Base-by-base conservation (phyloP, 305 asterid species). In the Vinca major region DNA sequence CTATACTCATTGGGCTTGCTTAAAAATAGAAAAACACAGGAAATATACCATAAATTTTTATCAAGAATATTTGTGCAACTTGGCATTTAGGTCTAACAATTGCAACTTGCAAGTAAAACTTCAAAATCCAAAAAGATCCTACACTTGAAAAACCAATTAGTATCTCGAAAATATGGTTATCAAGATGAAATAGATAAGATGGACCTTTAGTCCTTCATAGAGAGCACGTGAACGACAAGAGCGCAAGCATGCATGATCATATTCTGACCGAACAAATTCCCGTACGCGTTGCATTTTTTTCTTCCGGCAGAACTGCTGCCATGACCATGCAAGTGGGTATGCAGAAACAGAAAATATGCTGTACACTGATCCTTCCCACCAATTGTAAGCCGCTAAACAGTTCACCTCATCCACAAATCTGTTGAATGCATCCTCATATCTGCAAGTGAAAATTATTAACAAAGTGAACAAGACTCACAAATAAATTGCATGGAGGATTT, bases 191-290 rank as follows among this genome's bases (percentile, higher is more conserved):
- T 75, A 70, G 87, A 96, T 93, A 70, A 41, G 45, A 41, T 4
- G 45, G 45, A 93, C 99, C 99, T 93, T 94, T 73, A 94, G 82
- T 57, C 99, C 99, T 78, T 94, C 99, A 74, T 91, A 94, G 13
- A 94, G 86, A 74, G 99, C 99, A 77, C 99, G 99, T 4, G 99
- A 94, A 70, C 99, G 95, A 73, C 99, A 94, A 77, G 99, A 94
- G 61, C 99, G 96, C 75, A 94, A 86, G 85, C 99, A 94, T 79
- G 99, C 88, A 77, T 94, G 98, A 77, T 94, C 96, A 71, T 94
- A 94, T 72, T 91, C 98, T 69, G 99, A 94, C 78, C 97, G 85
- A 71, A 94, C 98, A 76, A 86, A 94, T 69, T 94, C 98, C 75
- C 97, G 91, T 62, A 94, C 79, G 68, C 85, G 92, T 74, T 91